Base-by-base conservation (phyloP, 164 flowering plant species). In the Liquidambar formosana region DNA sequence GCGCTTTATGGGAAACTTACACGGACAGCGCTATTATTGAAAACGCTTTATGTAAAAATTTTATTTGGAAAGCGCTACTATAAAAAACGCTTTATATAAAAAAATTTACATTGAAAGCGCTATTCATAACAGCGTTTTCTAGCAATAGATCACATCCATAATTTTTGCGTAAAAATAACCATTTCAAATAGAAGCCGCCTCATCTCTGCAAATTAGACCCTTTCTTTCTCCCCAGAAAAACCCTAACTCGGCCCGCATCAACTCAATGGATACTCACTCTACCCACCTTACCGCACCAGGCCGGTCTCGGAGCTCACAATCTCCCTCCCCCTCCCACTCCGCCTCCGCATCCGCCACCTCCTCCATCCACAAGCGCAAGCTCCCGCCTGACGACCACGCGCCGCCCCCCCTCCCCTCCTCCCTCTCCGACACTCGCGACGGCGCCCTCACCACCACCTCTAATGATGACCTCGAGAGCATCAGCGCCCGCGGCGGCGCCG, bases 381-480 rank as follows among this genome's bases (percentile, higher is more conserved):
- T 85, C 23, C 73, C 85, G 46, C 59, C 82, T 11, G 85, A 79
- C 44, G 88, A 86, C 75, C 89, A 87, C 79, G 83, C 81, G 43
- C 91, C 91, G 1, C 85, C 84, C 0, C 82, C 86, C 74, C 88
- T 75, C 23, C 81, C 89, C 16, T 85, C 86, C 51, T 84, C 90
- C 46, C 78, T 86, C 81, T 88, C 96, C 73, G 90, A 83, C 78
- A 87, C 88, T 11, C 88, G 86, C 61, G 91, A 89, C 67, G 93
- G 91, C 56, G 90, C 88, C 15, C 80, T 85, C 66, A 90, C 94
- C 60, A 82, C 97, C 66, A 89, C 92, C 59, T 83, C 97, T 62
- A 89, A 85, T 62, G 99, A 95, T 66, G 99, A 94, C 70, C 97
- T 94, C 41, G 99, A 93, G 79, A 91, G 97, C 87, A 87, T 93